Evolutionary conservation across 1,284 basidiomycete genomes (phyloP).

Genomic region (Melampsora americana): DNA sequence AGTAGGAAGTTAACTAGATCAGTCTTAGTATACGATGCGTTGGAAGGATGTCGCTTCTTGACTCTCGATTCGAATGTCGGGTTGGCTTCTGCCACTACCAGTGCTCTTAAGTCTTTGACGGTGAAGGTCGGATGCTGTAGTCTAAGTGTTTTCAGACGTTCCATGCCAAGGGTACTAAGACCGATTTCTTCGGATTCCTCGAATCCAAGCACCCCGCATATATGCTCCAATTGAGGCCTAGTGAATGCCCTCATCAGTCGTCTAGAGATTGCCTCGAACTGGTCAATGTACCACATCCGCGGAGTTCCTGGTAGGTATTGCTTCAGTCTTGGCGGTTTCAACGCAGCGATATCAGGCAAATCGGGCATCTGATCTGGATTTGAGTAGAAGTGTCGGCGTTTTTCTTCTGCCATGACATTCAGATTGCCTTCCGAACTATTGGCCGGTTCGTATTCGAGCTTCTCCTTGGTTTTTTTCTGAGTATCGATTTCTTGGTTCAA

Average conservation of each 20-base stretch:
- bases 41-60: not conserved
- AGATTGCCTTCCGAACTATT: not conserved
- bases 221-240: constrained; percentile 8
- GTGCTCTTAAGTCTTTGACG: not conserved
- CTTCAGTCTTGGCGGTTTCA: constrained; percentile 6
- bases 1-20: not conserved
- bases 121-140: not conserved
- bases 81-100: not conserved
- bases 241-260: constrained; percentile 1
- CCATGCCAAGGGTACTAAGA: not conserved
- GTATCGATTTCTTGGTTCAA: not conserved
- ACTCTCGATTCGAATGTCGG: not conserved
- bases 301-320: not conserved
- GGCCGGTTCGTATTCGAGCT: not conserved
- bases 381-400: not conserved
- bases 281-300: constrained; percentile 16
- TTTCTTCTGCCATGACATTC: not conserved
- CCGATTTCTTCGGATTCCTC: not conserved
- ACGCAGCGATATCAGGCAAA: not conserved
- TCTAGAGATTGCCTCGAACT: not conserved
- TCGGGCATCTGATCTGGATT: constrained; percentile 7
- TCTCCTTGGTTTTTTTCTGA: not conserved
- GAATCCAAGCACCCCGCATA: not conserved
- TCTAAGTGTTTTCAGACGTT: not conserved
- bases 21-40: not conserved